Evolutionary conservation across 2,329 filamentous ascomycete genomes (phyloP).

Genomic region (Rutstroemia sp.): DNA sequence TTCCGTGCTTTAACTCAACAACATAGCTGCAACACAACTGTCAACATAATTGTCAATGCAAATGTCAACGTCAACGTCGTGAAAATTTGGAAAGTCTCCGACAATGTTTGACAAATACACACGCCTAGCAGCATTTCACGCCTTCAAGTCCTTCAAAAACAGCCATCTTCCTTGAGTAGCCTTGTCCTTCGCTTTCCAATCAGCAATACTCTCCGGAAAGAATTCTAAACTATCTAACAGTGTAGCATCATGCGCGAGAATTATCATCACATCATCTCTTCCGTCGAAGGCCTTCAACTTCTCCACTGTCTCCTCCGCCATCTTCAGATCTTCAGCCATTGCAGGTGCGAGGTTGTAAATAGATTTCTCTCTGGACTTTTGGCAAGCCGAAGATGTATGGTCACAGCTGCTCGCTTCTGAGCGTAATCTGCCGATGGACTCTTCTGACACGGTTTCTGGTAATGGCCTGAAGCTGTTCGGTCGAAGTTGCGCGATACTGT

Average conservation of each 20-base stretch:
- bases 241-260: slow-evolving; percentile 38
- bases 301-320: slow-evolving; percentile 30
- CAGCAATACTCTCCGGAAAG: slow-evolving; percentile 38
- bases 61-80: too few species aligned
- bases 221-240: slow-evolving; percentile 36
- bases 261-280: slow-evolving; percentile 34
- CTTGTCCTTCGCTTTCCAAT: slow-evolving; percentile 37
- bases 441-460: neutral
- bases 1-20: too few species aligned
- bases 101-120: too few species aligned
- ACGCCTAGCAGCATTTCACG: too few species aligned
- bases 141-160: neutral
- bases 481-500: slow-evolving; percentile 20
- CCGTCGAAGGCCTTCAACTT: slow-evolving; percentile 38
- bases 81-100: too few species aligned
- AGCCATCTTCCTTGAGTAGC: neutral
- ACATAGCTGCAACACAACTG: too few species aligned
- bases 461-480: neutral
- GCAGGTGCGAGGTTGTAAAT: neutral
- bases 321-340: slow-evolving; percentile 2
- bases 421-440: too few species aligned
- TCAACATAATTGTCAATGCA: too few species aligned
- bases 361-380: neutral
- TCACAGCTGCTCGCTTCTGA: neutral
- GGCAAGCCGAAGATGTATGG: neutral